These are phyloP conservation scores for Picea glauca DNA, from an alignment of 75 land plant genomes.

Conservation along the genomic window DNA sequence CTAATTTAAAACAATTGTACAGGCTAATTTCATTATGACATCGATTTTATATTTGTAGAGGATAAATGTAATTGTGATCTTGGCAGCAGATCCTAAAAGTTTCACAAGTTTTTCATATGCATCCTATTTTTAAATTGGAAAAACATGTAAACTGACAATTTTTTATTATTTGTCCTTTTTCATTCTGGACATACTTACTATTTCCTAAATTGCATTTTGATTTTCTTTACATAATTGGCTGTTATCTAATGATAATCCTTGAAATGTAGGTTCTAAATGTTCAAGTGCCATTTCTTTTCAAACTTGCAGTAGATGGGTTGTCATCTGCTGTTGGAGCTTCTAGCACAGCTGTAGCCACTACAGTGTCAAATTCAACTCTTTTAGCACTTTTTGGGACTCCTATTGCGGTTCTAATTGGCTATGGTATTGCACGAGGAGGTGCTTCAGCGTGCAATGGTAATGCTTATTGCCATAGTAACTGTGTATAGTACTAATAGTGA, in stretches of 20 bases:
- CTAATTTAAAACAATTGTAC: no score
- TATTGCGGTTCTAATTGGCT: conserved; percentile 80
- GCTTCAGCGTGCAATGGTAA: conserved; percentile 98
- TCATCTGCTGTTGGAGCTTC: conserved; percentile 55
- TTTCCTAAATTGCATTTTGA: no score
- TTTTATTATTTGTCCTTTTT: no score
- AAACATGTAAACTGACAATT: no score
- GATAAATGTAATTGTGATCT: no score
- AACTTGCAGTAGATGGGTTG: conserved; percentile 92
- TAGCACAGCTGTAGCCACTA: conserved; percentile 39
- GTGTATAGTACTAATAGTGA: neutral
- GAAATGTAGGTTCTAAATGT: conserved; percentile 85
- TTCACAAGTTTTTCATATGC: no score
- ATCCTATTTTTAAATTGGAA: no score
- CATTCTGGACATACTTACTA: no score
- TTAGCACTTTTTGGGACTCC: conserved; percentile 72
- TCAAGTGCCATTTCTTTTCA: conserved; percentile 96
- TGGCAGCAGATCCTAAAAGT: no score
- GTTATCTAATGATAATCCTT: neutral
- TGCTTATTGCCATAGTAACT: neutral
- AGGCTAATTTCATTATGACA: no score
- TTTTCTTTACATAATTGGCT: no score
- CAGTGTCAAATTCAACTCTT: conserved; percentile 40
- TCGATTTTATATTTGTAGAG: no score
- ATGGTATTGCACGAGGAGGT: conserved; percentile 92